Base-by-base conservation (phyloP, 495 filamentous ascomycete species). In the Cercophora scortea region DNA sequence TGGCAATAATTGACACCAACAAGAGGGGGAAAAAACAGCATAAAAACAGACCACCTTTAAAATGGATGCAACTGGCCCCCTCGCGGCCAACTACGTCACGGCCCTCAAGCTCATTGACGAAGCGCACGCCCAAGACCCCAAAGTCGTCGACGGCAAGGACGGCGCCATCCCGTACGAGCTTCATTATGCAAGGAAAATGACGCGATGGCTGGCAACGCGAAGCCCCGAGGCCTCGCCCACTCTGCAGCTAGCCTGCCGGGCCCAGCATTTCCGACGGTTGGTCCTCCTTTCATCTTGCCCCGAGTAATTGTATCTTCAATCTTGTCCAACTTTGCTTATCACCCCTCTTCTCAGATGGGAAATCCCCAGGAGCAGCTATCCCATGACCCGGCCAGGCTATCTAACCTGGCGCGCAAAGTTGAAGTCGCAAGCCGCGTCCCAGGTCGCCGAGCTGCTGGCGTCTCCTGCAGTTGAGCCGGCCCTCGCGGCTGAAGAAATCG, bases 131-230 rank as follows among this genome's bases (percentile, higher is more conserved):
- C 65, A 76, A 53, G 88, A 93, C 66, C 87, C 88, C 1, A 71
- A 60, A 45, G 65, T 68, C 40, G 50, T 60, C 45, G 58, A 75
- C 39, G 68, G 70, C 41, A 52, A 62, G 25, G 36, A 46, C 11
- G 59, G 50, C 38, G 42, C 53, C 8, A 49, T 79, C 12, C 86
- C 88, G 32, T 88, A 85, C 65, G 88, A 93, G 69, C 80, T 90
- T 2, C 79, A 86, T 72, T 91, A 92, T 62, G 86, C 88, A 45
- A 72, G 79, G 50, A 77, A 87, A 69, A 89, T 90, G 86, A 87
- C 83, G 45, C 62, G 63, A 36, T 89, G 85, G 72, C 82, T 93
- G 15, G 58, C 71, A 10, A 63, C 68, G 4, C 75, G 78, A 50
- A 53, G 66, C 33, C 79, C 85, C 1, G 47, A 68, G 35, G 82